Conservation (phyloP, 352 stramenopile genomes). For the Phytophthora sp. region DNA sequence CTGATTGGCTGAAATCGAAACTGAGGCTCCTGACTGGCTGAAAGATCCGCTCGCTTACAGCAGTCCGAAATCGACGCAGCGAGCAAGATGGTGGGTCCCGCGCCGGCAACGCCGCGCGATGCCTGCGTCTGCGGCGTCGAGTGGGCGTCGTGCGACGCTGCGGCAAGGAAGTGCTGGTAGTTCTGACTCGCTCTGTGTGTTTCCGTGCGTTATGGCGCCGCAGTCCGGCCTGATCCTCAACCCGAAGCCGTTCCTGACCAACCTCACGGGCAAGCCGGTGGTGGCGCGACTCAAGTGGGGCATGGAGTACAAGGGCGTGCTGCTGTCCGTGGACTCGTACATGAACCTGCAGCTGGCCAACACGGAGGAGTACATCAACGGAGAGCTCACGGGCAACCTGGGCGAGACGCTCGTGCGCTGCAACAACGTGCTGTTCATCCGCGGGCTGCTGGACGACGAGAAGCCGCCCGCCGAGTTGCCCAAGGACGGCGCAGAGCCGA, state of each 20-base stretch:
- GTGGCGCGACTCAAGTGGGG: constrained; percentile 99
- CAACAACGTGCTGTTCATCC: constrained; percentile 99
- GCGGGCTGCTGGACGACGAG: constrained; percentile 81
- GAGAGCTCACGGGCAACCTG: constrained; percentile 95
- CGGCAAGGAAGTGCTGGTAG: not conserved
- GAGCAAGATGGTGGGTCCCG: constrained; percentile 34
- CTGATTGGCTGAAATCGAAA: constrained; percentile 19
- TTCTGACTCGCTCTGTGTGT: constrained; percentile 8
- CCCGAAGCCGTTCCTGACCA: constrained; percentile 95
- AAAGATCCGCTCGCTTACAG: constrained; percentile 22
- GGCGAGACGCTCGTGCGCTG: constrained; percentile 99
- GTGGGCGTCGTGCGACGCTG: not conserved
- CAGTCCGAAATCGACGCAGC: constrained; percentile 27
- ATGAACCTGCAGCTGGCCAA: constrained; percentile 99
- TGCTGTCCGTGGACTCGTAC: constrained; percentile 97
- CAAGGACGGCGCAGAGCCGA: constrained; percentile 42
- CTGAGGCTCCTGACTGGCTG: constrained; percentile 19
- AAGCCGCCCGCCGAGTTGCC: constrained; percentile 52
- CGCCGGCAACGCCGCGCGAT: not conserved
- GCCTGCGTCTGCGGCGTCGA: not conserved
- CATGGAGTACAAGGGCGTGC: constrained; percentile 98
- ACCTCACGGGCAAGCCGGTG: constrained; percentile 95
- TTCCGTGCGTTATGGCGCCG: constrained; percentile 14
- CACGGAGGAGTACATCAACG: constrained; percentile 98
- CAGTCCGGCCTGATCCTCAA: constrained; percentile 93